These are phyloP conservation scores for Boletus sensibilis DNA, from an alignment of 768 basidiomycete genomes.

Conservation along the genomic window DNA sequence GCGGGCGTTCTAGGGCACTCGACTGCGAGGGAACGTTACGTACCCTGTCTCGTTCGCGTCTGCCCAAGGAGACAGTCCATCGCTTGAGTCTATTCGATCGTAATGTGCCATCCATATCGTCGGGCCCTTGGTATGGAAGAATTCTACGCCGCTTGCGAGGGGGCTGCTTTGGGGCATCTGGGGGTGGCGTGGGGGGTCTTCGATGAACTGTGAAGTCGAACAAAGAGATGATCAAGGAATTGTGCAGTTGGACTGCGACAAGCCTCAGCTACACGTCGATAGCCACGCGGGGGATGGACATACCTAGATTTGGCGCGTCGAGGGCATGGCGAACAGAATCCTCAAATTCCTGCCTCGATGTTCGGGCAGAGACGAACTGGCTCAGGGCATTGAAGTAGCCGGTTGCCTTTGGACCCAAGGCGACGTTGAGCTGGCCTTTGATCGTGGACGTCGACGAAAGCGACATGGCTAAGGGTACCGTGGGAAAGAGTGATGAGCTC, in stretches of 20 bases:
- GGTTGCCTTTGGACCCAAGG: slow-evolving; percentile 59
- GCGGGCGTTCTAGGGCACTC: slow-evolving; percentile 42
- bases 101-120: slow-evolving; percentile 53
- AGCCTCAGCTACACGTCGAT: slow-evolving; percentile 7
- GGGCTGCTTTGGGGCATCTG: slow-evolving; percentile 58
- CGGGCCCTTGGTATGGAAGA: slow-evolving; percentile 70
- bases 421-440: slow-evolving; percentile 62
- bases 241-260: slow-evolving; percentile 71
- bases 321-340: slow-evolving; percentile 62
- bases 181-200: slow-evolving; percentile 63
- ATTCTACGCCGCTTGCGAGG: slow-evolving; percentile 67
- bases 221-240: slow-evolving; percentile 78
- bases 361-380: slow-evolving; percentile 63
- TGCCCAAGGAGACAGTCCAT: slow-evolving; percentile 72
- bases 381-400: slow-evolving; percentile 65
- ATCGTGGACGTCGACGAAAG: slow-evolving; percentile 72
- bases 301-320: slow-evolving; percentile 55
- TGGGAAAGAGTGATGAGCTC: slow-evolving; percentile 14
- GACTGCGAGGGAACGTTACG: slow-evolving; percentile 48
- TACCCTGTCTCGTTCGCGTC: slow-evolving; percentile 72
- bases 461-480: slow-evolving; percentile 50
- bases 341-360: slow-evolving; percentile 76
- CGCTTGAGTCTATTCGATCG: slow-evolving; percentile 66
- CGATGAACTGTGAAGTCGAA: slow-evolving; percentile 77
- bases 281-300: slow-evolving; percentile 3